Percentiles rank a stretch among this genome's conserved stretches.
These are phyloP conservation scores for Lasiosphaeria ovina DNA, from an alignment of 495 filamentous ascomycete genomes.

Conservation along the genomic window DNA sequence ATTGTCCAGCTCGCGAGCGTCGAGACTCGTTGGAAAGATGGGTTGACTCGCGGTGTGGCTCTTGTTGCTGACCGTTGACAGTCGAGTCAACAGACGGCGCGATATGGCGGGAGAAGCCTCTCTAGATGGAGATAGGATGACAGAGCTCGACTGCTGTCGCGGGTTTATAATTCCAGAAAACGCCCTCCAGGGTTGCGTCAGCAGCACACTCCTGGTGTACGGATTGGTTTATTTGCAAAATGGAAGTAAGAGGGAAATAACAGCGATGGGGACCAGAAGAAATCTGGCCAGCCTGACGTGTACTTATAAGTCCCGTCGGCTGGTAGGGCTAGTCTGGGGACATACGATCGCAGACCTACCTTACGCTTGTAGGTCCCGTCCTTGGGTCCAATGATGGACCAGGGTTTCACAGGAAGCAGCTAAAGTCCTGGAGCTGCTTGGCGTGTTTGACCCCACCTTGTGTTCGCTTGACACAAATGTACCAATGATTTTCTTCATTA, in stretches of 20 bases:
- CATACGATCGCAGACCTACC: no score
- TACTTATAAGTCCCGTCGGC: background rate
- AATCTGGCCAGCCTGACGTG: background rate
- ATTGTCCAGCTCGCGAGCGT: background rate
- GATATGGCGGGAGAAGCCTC: background rate
- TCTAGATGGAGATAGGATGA: background rate
- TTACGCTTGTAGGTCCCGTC: no score
- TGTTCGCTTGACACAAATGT: no score
- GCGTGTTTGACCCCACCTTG: no score
- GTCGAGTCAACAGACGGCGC: background rate
- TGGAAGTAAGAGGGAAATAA: background rate
- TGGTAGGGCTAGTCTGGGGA: no score
- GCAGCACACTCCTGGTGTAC: background rate
- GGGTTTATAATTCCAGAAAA: background rate
- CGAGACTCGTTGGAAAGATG: background rate
- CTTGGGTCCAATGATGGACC: no score
- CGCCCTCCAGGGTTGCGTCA: constrained; percentile 2
- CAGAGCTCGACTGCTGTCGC: no score
- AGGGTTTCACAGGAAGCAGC: no score
- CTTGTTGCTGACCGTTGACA: background rate
- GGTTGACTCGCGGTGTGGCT: no score
- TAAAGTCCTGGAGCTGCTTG: no score
- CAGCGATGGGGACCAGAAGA: background rate
- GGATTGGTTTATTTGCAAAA: background rate
- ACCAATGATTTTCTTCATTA: no score